Percentiles rank a stretch among this genome's conserved stretches.
Conservation (phyloP, 78 protist genomes). For the Dictyostelium intermedium region DNA sequence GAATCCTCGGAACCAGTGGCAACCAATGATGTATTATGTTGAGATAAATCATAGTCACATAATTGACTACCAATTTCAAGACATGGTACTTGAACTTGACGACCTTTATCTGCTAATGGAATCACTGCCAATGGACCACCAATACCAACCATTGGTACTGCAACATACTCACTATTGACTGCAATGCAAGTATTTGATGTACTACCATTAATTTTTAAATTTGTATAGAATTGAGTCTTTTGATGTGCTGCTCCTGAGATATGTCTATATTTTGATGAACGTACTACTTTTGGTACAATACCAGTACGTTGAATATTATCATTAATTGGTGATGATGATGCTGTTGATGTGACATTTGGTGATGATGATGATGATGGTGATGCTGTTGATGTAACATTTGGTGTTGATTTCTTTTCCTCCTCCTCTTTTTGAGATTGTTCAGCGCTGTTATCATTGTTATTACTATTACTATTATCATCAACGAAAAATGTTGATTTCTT, state of each 20-base stretch:
- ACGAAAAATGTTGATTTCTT: not conserved
- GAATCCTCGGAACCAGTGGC: slow-evolving; percentile 81
- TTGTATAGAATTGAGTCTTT: slow-evolving; percentile 57
- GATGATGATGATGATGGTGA: not conserved
- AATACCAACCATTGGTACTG: slow-evolving; percentile 78
- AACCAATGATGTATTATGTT: slow-evolving; percentile 43
- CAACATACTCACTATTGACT: slow-evolving; percentile 68
- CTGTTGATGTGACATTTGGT: not conserved
- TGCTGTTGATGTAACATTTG: not conserved
- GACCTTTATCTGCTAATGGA: slow-evolving; percentile 51
- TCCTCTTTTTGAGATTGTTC: not conserved
- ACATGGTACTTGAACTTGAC: slow-evolving; percentile 70
- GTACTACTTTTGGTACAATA: slow-evolving; percentile 65
- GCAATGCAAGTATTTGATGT: slow-evolving; percentile 58
- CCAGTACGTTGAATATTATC: slow-evolving; percentile 65
- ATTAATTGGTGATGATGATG: not conserved
- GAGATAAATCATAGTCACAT: slow-evolving; percentile 65
- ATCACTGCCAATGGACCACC: slow-evolving; percentile 82
- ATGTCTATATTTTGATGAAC: slow-evolving; percentile 80
- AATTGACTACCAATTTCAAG: slow-evolving; percentile 76
- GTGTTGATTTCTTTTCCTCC: not conserved
- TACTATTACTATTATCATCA: not conserved
- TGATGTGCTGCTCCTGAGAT: slow-evolving; percentile 56
- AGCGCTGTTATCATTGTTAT: not conserved
- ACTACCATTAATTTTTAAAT: slow-evolving; percentile 58